A percentile compares a stretch with the other conserved stretches of the same genome.
Conservation (phyloP, 2,329 filamentous ascomycete genomes). For the Chrysoporthe cubensis region DNA sequence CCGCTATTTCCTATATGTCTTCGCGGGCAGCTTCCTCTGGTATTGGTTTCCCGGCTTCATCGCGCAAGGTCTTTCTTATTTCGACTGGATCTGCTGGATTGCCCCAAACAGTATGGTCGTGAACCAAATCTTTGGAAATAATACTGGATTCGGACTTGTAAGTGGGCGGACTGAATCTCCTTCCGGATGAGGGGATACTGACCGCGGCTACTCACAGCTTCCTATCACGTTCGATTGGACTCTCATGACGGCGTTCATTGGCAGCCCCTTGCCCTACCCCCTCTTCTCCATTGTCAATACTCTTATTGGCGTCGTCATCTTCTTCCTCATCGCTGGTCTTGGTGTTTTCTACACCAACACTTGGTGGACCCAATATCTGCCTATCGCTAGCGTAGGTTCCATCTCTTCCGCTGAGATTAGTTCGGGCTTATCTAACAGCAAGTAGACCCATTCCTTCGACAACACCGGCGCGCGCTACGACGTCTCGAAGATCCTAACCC, state of each 20-base stretch:
- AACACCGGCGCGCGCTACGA: constrained; percentile 18
- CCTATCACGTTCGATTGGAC: constrained; percentile 28
- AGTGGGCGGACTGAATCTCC: neutral
- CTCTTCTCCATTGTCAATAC: constrained; percentile 23
- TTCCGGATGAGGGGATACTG: neutral
- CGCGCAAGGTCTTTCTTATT: constrained; percentile 23
- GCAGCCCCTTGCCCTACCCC: constrained; percentile 22
- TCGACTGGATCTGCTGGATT: constrained; percentile 27
- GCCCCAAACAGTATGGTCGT: constrained; percentile 22
- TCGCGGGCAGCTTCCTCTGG: constrained; percentile 19
- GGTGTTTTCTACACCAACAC: constrained; percentile 26
- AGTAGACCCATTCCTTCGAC: constrained; percentile 21
- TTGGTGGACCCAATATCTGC: constrained; percentile 23
- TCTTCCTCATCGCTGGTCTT: constrained; percentile 20
- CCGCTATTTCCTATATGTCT: constrained; percentile 22
- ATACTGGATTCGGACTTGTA: constrained; percentile 23
- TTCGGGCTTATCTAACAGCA: neutral
- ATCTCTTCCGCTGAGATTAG: too few relatives aligned
- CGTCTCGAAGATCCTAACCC: constrained; percentile 16
- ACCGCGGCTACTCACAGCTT: constrained; percentile 9
- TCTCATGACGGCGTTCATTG: constrained; percentile 23
- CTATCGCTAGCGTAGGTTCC: constrained; percentile 21
- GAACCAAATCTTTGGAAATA: constrained; percentile 26
- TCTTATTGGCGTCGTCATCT: constrained; percentile 21
- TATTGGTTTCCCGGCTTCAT: constrained; percentile 27